Evolutionary conservation across 2,329 filamentous ascomycete genomes (phyloP).

Genomic region (Chaetoscypha palmicola): DNA sequence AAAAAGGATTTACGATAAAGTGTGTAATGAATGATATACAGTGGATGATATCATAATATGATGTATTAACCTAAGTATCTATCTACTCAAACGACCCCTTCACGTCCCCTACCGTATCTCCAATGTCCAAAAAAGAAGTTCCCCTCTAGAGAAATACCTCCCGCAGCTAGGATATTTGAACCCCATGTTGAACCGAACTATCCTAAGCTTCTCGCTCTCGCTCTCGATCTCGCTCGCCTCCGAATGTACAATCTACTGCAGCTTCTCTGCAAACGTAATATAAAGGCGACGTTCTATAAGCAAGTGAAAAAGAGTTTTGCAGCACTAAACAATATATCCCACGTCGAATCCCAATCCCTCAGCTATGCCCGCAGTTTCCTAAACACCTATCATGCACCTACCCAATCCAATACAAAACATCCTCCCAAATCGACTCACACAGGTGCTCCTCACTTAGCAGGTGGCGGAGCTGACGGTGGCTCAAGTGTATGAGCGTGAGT

Average conservation of each 20-base stretch:
- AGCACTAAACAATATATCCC: no score
- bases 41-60: background rate
- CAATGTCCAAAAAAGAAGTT: background rate
- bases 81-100: no score
- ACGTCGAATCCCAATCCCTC: no score
- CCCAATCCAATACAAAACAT: constrained; percentile 11
- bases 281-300: no score
- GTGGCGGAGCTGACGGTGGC: constrained; percentile 47
- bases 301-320: no score
- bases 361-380: constrained; percentile 8
- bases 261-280: background rate
- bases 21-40: background rate
- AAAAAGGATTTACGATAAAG: background rate
- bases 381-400: constrained; percentile 12
- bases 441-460: constrained; percentile 5
- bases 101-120: no score
- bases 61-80: background rate
- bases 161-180: background rate
- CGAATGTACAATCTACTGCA: background rate
- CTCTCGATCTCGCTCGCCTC: no score
- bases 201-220: no score
- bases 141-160: background rate
- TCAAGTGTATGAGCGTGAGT: constrained; percentile 84
- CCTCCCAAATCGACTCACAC: background rate
- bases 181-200: background rate